phyloP scores from a whole-genome alignment of 2,329 filamentous ascomycete genomes.

The Aspergillus candidus region DNA sequence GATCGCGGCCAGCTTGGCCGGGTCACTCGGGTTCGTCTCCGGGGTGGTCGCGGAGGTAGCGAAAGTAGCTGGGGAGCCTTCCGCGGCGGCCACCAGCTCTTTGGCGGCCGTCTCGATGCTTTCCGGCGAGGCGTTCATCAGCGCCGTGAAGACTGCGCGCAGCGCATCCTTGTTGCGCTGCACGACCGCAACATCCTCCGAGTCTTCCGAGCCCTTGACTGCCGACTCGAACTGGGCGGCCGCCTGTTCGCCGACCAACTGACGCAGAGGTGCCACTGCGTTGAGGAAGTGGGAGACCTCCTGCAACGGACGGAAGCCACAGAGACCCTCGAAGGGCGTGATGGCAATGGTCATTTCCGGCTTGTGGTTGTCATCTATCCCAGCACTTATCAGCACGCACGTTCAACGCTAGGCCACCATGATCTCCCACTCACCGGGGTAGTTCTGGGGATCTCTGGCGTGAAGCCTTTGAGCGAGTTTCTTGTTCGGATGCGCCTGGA shows the following conservation, averaged over 20 bases:
- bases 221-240: slow-evolving; percentile 52
- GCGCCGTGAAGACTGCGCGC: slow-evolving; percentile 64
- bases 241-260: slow-evolving; percentile 53
- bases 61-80: slow-evolving; percentile 64
- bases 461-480: slow-evolving; percentile 86
- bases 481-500: slow-evolving; percentile 96
- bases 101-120: slow-evolving; percentile 60
- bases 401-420: neutral
- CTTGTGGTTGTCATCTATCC: slow-evolving; percentile 90
- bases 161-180: slow-evolving; percentile 71
- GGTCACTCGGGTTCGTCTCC: slow-evolving; percentile 31
- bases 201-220: slow-evolving; percentile 51
- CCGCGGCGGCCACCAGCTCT: slow-evolving; percentile 64
- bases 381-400: neutral
- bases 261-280: slow-evolving; percentile 57
- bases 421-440: slow-evolving; percentile 53
- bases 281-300: slow-evolving; percentile 84
- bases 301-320: slow-evolving; percentile 80
- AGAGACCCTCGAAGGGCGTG: slow-evolving; percentile 91
- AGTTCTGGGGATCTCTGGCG: slow-evolving; percentile 80
- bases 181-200: slow-evolving; percentile 39
- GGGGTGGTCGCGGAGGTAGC: slow-evolving; percentile 47
- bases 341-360: slow-evolving; percentile 99
- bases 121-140: slow-evolving; percentile 72
- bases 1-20: slow-evolving; percentile 65